Percentiles rank a stretch among this genome's conserved stretches.
Conservation (phyloP, 176 grass and related monocot genomes). For the Avena atlantica region DNA sequence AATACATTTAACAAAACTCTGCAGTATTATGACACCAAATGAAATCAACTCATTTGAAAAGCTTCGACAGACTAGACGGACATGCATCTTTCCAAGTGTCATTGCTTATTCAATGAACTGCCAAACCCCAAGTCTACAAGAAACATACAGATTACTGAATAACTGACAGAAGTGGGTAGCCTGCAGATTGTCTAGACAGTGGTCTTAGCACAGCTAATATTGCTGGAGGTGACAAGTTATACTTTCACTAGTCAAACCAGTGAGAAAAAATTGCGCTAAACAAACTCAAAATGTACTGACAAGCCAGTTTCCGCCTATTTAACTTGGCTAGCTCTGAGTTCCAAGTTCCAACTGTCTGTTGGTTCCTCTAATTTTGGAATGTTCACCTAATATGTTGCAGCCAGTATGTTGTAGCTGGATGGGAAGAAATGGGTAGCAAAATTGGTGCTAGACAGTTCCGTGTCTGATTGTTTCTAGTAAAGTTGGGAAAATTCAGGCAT, state of each 20-base stretch:
- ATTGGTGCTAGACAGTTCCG: not conserved
- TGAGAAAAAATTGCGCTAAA: not conserved
- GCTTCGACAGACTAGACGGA: not conserved
- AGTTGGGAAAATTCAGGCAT: conserved; percentile 18
- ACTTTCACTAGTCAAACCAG: not conserved
- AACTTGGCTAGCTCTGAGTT: not conserved
- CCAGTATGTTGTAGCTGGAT: not conserved
- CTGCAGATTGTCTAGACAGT: conserved; percentile 4
- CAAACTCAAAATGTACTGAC: not conserved
- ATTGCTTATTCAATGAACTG: conserved; percentile 21
- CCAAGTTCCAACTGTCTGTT: not conserved
- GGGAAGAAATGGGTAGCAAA: not conserved
- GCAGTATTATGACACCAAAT: conserved; percentile 16
- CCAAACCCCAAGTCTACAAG: not conserved
- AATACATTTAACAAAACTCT: not conserved
- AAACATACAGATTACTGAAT: conserved; percentile 1
- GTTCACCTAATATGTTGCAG: not conserved
- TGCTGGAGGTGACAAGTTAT: conserved; percentile 13
- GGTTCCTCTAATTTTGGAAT: not conserved
- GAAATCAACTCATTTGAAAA: conserved; percentile 18
- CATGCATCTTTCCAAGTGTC: not conserved
- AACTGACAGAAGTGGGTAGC: not conserved
- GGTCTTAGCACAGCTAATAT: not conserved
- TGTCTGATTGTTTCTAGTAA: not conserved
- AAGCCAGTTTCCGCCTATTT: not conserved